These are phyloP conservation scores for Fusarium sp. DNA, from an alignment of 2,329 filamentous ascomycete species.

Conservation along the genomic window DNA sequence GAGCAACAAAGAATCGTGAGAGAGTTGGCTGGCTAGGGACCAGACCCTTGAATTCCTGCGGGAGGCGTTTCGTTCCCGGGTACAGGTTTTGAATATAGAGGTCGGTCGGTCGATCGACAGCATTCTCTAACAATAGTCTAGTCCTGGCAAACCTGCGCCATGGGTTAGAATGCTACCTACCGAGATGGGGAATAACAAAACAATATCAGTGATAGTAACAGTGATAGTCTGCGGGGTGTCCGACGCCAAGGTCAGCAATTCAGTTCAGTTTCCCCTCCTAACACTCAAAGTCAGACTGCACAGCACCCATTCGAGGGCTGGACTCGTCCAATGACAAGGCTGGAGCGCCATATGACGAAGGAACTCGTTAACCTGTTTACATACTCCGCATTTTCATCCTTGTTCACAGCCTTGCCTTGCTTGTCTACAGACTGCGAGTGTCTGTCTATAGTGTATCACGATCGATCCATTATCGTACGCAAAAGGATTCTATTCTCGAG, in stretches of 20 bases:
- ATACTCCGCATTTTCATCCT: constrained; percentile 34
- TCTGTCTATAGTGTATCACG: constrained; percentile 2
- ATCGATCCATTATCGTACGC: constrained; percentile 11
- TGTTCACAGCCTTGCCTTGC: constrained; percentile 20
- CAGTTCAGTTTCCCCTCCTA: constrained; percentile 5
- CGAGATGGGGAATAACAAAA: constrained; percentile 15
- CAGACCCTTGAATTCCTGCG: constrained; percentile 33
- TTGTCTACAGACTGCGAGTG: background rate
- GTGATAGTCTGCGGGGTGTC: constrained; percentile 30
- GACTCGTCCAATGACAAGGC: constrained; percentile 23
- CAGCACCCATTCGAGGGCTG: background rate
- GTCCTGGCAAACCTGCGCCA: background rate
- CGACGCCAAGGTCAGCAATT: constrained; percentile 34
- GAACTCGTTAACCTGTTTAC: constrained; percentile 17
- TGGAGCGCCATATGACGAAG: constrained; percentile 22
- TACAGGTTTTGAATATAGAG: constrained; percentile 6
- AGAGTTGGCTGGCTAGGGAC: constrained; percentile 13
- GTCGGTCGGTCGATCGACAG: constrained; percentile 22
- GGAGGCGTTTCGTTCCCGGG: constrained; percentile 31
- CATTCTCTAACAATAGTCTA: constrained; percentile 26
- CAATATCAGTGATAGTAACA: background rate
- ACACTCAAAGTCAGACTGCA: constrained; percentile 23
- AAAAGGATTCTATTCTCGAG: background rate
- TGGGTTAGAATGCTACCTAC: constrained; percentile 17
- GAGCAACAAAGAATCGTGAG: background rate